phyloP scores from a whole-genome alignment of 306 rosid species.

The Betula pendula region DNA sequence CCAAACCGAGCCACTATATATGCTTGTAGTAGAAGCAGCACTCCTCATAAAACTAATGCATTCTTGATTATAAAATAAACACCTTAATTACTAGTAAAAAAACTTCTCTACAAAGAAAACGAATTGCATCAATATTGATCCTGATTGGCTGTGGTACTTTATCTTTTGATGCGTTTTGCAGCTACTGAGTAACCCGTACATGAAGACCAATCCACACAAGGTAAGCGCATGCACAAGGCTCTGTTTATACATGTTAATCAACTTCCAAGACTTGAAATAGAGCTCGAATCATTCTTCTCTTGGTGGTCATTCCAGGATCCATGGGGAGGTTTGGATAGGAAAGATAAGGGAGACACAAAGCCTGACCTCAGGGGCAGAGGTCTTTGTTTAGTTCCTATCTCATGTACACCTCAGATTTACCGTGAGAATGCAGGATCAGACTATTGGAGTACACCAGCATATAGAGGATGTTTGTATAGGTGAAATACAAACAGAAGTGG shows the following conservation, averaged over 20 bases:
- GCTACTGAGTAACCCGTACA: constrained; percentile 77
- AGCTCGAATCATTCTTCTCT: neutral
- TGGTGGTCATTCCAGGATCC: constrained; percentile 43
- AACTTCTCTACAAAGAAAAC: neutral
- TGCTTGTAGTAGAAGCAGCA: neutral
- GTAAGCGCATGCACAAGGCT: constrained; percentile 19
- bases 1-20: too few relatives aligned
- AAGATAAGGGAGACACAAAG: constrained; percentile 53
- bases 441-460: constrained; percentile 80
- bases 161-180: constrained; percentile 30
- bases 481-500: constrained; percentile 26
- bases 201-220: constrained; percentile 72
- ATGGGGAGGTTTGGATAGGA: constrained; percentile 72
- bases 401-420: constrained; percentile 73
- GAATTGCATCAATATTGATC: neutral
- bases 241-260: neutral
- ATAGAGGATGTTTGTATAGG: constrained; percentile 86
- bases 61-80: neutral
- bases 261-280: neutral
- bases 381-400: constrained; percentile 83
- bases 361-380: constrained; percentile 73
- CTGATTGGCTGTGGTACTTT: neutral
- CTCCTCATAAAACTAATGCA: neutral
- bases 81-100: neutral
- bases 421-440: constrained; percentile 86